Evolutionary conservation across 1,139 yeast genomes (phyloP), one percentile per base, ranked within the genome.

Genomic region (Kodamaea derodonti): DNA sequence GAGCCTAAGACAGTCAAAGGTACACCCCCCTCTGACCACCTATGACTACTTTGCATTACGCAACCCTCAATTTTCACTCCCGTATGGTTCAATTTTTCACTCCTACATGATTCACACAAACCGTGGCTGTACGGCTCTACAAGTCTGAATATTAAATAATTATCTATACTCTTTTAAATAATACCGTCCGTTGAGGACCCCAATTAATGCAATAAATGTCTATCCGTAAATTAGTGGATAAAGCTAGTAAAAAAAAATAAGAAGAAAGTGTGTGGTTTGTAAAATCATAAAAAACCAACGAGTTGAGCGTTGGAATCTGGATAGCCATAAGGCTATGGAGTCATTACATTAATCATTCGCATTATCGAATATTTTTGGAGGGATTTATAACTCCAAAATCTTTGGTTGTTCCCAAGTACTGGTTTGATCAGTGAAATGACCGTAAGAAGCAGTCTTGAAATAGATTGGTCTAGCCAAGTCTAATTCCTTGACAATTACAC

Each of bases 341-440:
- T 64, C 68, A 60, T 64, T 61, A 65, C 73, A 69, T 67, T 67
- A 66, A 65, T 63, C 65, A 56, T 58, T 52, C 54, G 57, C 47
- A 50, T 51, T 48, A 48, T 18, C 22, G 22, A 18, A 18, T 18
- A 18, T 18, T 18, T 18, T 9, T 6, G 9, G 9, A 9, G 22
- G 6, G 22, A 7, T 46, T 70, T 85, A 90, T 48, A 79, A 75
- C 62, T 75, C 72, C 69, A 92, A 84, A 65, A 78, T 75, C 77
- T 87, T 87, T 70, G 97, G 96, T 72, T 86, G 80, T 78, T 92
- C 98, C 98, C 98, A 92, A 56, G 96, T 75, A 80, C 86, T 84
- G 61, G 84, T 85, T 79, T 90, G 99, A 85, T 92, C 86, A 62
- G 99, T 94, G 84, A 92, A 92, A 74, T 92, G 99, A 62, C 98